phyloP scores from a whole-genome alignment of 1,284 basidiomycete genomes.

The Macrocybe sp. region DNA sequence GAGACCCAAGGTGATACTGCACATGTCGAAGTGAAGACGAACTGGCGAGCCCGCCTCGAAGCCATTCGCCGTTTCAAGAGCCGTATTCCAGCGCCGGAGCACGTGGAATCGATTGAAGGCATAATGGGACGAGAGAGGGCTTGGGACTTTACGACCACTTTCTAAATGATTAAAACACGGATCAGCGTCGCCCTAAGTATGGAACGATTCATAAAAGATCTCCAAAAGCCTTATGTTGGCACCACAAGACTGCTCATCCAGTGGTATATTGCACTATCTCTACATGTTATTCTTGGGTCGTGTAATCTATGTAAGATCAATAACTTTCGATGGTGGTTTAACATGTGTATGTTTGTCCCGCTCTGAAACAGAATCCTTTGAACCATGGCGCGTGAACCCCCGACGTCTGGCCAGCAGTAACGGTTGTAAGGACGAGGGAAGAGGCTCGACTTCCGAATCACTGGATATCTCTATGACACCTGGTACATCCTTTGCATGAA shows the following conservation, averaged over 20 bases:
- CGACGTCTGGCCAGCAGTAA: slow-evolving; percentile 13
- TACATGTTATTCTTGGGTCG: too few relatives aligned
- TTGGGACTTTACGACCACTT: slow-evolving; percentile 46
- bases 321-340: slow-evolving; percentile 8
- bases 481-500: background rate
- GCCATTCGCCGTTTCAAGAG: slow-evolving; percentile 62
- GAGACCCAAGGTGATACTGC: slow-evolving; percentile 67
- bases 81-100: slow-evolving; percentile 25
- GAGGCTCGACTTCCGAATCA: slow-evolving; percentile 9
- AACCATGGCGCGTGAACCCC: slow-evolving; percentile 3
- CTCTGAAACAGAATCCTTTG: slow-evolving; percentile 1
- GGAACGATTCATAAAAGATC: too few relatives aligned
- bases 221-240: too few relatives aligned
- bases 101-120: slow-evolving; percentile 23
- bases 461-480: slow-evolving; percentile 15
- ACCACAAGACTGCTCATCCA: too few relatives aligned
- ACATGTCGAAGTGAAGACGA: slow-evolving; percentile 78
- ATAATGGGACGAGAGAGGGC: slow-evolving; percentile 41
- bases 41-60: slow-evolving; percentile 81
- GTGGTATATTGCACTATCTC: too few relatives aligned
- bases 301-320: slow-evolving; percentile 14
- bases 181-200: too few relatives aligned
- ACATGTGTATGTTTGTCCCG: slow-evolving; percentile 1
- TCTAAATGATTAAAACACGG: slow-evolving; percentile 12
- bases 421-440: slow-evolving; percentile 6